Base-by-base conservation (phyloP, 2,329 filamentous ascomycete species). In the Helminthosporium solani region DNA sequence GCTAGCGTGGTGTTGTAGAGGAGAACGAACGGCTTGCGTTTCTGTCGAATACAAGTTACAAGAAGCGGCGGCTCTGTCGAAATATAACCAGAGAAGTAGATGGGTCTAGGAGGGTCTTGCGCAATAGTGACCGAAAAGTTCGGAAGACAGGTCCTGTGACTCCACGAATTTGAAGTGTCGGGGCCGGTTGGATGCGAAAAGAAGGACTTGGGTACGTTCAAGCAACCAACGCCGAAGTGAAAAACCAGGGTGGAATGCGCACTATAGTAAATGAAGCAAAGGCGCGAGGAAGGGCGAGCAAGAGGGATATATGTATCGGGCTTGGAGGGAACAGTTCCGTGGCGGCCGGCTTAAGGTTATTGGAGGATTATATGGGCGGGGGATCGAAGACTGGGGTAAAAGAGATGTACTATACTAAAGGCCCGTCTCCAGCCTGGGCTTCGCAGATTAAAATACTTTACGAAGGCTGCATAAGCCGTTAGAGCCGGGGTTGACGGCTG, bases 391-490 rank as follows among this genome's bases (percentile, higher is more conserved):
- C 40, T 5, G 38, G 21, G 30, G 16, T 14, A 25, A 43, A 33
- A 23, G 15, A n/a, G 14, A 21, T 30, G 25, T 19, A 42, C 12
- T n/a, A n/a, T 7, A 12, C 4, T 31, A 6, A 31, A 31, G n/a
- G n/a, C 25, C 9, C 19, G 25, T 23, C 36, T 35, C 40, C 42
- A 47, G 33, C 39, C 46, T 50, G 47, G 50, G 33, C 33, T 25
- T 37, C 9, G 31, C 35, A 44, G 34, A 49, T 51, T 51, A 46
- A 52, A 43, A 40, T 40, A 35, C 40, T 33, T 45, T 42, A 36
- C 31, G 14, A n/a, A 31, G 28, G 28, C 28, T 12, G 28, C 28
- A 31, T 31, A 8, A 12, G 14, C 28, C 16, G 28, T 6, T 6
- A 9, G 23, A 9, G 6, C 23, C 7, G 28, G 28, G 12, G 28